Percentiles rank a stretch among this genome's conserved stretches.
These are phyloP conservation scores for Tetracladium marchalianum DNA, from an alignment of 495 filamentous ascomycete species.

Conservation along the genomic window DNA sequence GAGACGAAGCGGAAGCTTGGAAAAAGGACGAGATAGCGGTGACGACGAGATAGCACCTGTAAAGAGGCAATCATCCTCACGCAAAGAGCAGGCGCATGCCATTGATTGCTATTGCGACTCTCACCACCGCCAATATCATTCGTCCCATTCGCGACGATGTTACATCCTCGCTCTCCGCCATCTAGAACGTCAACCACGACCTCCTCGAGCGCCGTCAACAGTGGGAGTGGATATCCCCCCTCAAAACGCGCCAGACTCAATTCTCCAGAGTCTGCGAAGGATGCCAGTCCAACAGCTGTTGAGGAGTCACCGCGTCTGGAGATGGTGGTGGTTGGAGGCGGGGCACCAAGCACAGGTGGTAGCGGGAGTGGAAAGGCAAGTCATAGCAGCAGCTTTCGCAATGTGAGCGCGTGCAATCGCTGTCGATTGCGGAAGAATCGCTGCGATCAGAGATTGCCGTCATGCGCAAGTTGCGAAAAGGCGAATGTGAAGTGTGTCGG, in stretches of 20 bases:
- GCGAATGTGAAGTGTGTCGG: conserved; percentile 82
- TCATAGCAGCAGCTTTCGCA: conserved; percentile 62
- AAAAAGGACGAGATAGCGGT: not conserved
- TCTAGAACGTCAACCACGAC: not conserved
- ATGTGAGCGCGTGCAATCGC: conserved; percentile 90
- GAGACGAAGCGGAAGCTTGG: not conserved
- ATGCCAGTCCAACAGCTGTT: conserved; percentile 25
- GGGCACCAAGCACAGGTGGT: not conserved
- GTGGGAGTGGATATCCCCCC: conserved; percentile 12
- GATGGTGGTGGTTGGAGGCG: not conserved
- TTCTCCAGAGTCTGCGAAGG: conserved; percentile 28
- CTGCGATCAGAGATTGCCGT: conserved; percentile 85
- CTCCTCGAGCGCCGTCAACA: not conserved
- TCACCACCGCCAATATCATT: too few species aligned
- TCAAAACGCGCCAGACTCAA: conserved; percentile 40
- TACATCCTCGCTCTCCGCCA: conserved; percentile 16
- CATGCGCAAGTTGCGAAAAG: conserved; percentile 86
- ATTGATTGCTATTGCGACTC: too few species aligned
- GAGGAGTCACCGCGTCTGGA: conserved; percentile 11
- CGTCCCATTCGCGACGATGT: not conserved
- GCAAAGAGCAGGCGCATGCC: not conserved
- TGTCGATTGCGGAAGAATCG: conserved; percentile 89
- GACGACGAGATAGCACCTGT: too few species aligned
- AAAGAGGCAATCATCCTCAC: too few species aligned
- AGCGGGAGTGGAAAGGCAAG: conserved; percentile 21